Base-by-base conservation (phyloP, 805 yeast species). In the Hanseniaspora lachancei region DNA sequence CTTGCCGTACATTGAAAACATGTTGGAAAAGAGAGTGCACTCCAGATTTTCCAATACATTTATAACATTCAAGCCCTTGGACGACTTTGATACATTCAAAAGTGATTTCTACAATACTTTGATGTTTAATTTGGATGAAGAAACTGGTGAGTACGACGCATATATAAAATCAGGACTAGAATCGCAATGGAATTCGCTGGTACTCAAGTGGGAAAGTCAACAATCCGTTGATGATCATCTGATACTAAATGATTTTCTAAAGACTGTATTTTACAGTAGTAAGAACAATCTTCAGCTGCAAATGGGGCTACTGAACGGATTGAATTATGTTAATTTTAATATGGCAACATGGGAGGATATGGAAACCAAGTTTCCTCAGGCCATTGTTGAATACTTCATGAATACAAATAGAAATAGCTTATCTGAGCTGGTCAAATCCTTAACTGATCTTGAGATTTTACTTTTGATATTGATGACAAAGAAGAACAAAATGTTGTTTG, bases 1-100 rank as follows among this genome's bases (percentile, higher is more conserved):
- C 1, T 81, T 83, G 54, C 72, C 87, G 49, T 86, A 86, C 6
- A 76, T 88, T 0, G 74, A 89, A 50, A 97, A 91, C 62, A 74
- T 80, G 62, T 71, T 93, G 47, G 99, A 93, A 64, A 93, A 91
- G 64, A 76, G 99, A 62, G 97, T 93, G 0, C 77, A 88, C 61
- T 83, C 95, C 57, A 72, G 99, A 60, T 93, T 89, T 66, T 82
- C 93, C 18, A 96, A 91, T 64, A 71, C 95, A 50, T 68, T 84
- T 2, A 74, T 89, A 24, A 75, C 76, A 18, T 72, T 88, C 39
- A 77, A 77, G 27, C 80, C 80, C 50, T 73, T 82, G 0, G 60
- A 61, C 1, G 66, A 71, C 2, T 61, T 79, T 2, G 78, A 75
- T 0, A 76, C 72, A 15, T 86, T 83, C 61, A 70, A 77, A 67